Evolutionary conservation across 768 basidiomycete genomes (phyloP).

Genomic region (Suillus decipiens): DNA sequence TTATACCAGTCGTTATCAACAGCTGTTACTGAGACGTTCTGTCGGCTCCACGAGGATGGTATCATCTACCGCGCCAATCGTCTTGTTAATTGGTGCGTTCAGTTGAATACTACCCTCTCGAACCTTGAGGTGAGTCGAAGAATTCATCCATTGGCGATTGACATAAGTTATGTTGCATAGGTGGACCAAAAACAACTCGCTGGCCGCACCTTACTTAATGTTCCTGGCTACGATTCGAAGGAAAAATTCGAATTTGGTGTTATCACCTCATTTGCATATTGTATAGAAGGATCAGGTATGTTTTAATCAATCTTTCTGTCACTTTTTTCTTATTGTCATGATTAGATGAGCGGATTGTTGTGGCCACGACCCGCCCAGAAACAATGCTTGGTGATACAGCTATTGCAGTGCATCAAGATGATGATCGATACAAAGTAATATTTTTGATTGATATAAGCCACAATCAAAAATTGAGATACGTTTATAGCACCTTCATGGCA

Average conservation of each 20-base stretch:
- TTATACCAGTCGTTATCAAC: conserved; percentile 62
- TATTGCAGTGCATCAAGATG: conserved; percentile 94
- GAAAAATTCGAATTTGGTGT: conserved; percentile 98
- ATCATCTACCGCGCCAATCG: conserved; percentile 94
- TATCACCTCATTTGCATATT: conserved; percentile 95
- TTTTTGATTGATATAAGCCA: background rate
- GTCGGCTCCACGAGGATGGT: conserved; percentile 86
- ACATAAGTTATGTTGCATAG: conserved; percentile 35
- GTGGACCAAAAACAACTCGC: conserved; percentile 91
- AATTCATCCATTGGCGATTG: background rate
- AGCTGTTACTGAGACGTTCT: conserved; percentile 92
- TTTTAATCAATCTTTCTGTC: background rate
- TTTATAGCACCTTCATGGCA: conserved; percentile 85
- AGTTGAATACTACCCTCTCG: conserved; percentile 94
- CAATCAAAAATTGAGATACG: background rate
- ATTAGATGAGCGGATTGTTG: conserved; percentile 83
- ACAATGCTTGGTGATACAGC: conserved; percentile 99
- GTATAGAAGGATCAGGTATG: conserved; percentile 80
- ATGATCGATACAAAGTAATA: conserved; percentile 77
- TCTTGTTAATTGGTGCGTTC: conserved; percentile 97
- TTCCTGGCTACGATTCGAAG: conserved; percentile 94
- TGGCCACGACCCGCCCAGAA: conserved; percentile 97
- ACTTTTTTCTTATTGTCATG: background rate
- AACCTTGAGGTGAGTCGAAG: conserved; percentile 81
- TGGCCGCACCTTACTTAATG: conserved; percentile 82